Base-by-base conservation (phyloP, 2,329 filamentous ascomycete genomes). In the Colletotrichum lindemuthianum region DNA sequence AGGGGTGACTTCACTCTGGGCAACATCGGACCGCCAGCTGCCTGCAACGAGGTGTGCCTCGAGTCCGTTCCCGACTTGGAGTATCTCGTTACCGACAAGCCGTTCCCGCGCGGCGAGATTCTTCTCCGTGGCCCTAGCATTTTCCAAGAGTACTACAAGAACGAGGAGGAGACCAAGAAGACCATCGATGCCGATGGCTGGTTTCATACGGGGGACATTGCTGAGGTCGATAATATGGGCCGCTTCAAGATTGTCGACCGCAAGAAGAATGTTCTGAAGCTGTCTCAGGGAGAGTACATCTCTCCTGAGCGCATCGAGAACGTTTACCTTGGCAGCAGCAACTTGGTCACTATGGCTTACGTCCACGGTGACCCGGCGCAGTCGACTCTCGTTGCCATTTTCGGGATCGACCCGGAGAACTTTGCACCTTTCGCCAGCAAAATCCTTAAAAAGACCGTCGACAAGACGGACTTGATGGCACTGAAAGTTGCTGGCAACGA, bases 251-350 rank as follows among this genome's bases (percentile, higher is more conserved):
- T 99, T 78, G 90, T 99, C 72, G 96, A 99, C 78, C 93, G 96
- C 72, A 90, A 93, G 80, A 99, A 99, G 90, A 98, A 98, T 79
- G 92, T 99, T n/a, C 88, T 99, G 75, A 99, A 99, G 86, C 88
- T 99, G 60, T 90, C 95, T 0, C 96, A 99, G 79, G 96, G 96
- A 76, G 96, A 99, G 81, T 99, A 99, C 80, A 93, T 99, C 72
- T 97, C 94, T 1, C 96, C 96, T 12, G 96, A 99, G 81, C 92
- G 94, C 61, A 92, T 99, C 74, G 96, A 99, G 83, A 97, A 97
- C 76, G 91, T 97, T 40, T 96, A 94, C 77, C 84, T 96, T 67
- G 92, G 91, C 68, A 93, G 91, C 79, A 89, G 89, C 67, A 90
- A 87, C 69, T 89, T 94, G 70, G 81, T 98, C 33, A 86, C 89